Evolutionary conservation across 1,284 basidiomycete species (phyloP).

Genomic region (Boletus nobilissimus): DNA sequence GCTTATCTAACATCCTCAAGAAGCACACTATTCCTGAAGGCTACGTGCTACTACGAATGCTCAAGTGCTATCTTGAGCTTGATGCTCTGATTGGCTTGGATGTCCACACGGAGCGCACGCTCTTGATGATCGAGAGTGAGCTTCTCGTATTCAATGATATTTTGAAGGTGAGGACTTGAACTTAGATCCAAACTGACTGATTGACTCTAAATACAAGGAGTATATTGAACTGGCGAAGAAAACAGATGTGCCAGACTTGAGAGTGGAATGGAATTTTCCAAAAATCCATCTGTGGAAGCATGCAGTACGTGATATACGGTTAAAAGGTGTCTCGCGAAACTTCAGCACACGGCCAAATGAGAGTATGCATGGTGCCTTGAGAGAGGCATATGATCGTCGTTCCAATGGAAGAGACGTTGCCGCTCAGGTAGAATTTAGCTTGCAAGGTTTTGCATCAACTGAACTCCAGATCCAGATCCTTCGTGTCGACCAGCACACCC

Average conservation of each 20-base stretch:
- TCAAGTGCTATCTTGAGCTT: neutral
- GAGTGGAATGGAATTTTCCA: neutral
- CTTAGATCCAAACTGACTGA: neutral
- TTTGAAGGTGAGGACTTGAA: neutral
- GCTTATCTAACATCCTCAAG: neutral
- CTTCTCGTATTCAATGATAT: neutral
- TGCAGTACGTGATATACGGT: neutral
- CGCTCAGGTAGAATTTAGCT: neutral
- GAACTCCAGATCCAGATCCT: neutral
- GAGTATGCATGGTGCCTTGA: neutral
- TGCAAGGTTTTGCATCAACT: neutral
- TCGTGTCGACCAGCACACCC: neutral
- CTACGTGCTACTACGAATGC: neutral
- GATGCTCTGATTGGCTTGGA: neutral
- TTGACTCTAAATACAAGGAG: neutral
- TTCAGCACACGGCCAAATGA: neutral
- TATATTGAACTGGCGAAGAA: neutral
- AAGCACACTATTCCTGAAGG: neutral
- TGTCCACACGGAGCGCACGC: neutral
- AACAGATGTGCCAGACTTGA: neutral
- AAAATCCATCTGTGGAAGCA: neutral
- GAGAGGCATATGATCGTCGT: neutral
- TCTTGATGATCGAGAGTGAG: slow-evolving; percentile 1
- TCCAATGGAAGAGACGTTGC: neutral
- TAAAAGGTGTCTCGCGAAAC: neutral